Conservation (phyloP, 495 filamentous ascomycete species). For the Neurospora terricola region DNA sequence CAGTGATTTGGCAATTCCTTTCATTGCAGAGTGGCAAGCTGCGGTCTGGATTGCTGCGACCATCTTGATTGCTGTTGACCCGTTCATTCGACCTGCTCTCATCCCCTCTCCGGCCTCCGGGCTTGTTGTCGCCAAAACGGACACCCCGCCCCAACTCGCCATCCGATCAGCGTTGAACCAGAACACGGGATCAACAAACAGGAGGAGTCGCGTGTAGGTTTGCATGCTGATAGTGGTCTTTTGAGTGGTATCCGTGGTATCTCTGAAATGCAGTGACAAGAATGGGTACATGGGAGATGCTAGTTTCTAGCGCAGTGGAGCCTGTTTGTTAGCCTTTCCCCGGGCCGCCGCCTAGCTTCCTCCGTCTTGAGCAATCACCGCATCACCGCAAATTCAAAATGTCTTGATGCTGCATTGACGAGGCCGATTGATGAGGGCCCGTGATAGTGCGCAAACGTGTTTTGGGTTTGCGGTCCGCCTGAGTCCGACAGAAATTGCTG, state of each 20-base stretch:
- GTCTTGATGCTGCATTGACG: background rate
- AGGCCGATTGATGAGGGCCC: background rate
- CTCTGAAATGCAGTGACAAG: background rate
- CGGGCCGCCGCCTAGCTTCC: background rate
- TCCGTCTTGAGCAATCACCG: background rate
- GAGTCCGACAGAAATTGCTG: background rate
- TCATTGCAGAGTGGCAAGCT: background rate
- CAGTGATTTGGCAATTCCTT: background rate
- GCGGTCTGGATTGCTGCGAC: background rate
- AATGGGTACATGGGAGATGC: background rate
- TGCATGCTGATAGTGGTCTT: background rate
- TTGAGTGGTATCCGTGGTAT: background rate
- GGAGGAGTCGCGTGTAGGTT: background rate
- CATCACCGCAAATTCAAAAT: background rate
- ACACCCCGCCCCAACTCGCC: background rate
- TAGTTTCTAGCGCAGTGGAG: background rate
- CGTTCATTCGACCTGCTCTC: background rate
- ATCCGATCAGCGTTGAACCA: background rate
- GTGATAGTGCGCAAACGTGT: background rate
- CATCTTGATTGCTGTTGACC: background rate
- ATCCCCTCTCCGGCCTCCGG: background rate
- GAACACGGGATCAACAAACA: background rate
- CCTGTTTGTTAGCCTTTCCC: background rate
- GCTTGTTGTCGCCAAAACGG: background rate
- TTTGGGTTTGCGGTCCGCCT: background rate